Conservation (phyloP, 352 stramenopile species). For the Globisporangium middletonii region DNA sequence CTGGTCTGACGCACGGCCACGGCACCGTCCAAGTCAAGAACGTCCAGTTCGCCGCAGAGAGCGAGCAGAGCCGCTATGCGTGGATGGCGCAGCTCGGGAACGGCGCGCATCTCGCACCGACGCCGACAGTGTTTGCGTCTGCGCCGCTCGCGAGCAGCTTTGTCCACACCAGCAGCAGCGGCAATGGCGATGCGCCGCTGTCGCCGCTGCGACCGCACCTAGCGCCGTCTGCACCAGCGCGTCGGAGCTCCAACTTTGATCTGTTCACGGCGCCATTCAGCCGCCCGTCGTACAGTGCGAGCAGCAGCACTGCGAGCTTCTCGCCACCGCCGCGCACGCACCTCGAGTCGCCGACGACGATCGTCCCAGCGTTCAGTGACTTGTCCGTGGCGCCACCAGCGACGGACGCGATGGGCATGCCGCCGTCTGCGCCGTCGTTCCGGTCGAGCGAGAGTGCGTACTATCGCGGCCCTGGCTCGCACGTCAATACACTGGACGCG, state of each 20-base stretch:
- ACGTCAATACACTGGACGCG: background rate
- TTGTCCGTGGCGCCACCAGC: background rate
- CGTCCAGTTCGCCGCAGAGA: slow-evolving; percentile 36
- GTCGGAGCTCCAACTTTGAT: background rate
- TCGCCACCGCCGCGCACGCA: slow-evolving; percentile 4
- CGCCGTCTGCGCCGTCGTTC: slow-evolving; percentile 11
- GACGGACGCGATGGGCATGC: background rate
- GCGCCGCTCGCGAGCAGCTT: background rate
- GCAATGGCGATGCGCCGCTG: background rate
- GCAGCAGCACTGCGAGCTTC: background rate
- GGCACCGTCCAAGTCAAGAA: slow-evolving; percentile 27
- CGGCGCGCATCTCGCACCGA: slow-evolving; percentile 2
- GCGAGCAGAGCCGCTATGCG: slow-evolving; percentile 16
- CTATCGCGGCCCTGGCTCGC: slow-evolving; percentile 7
- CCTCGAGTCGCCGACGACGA: slow-evolving; percentile 10
- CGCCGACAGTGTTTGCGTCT: background rate
- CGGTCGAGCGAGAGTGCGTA: background rate
- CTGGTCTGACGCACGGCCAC: slow-evolving; percentile 23
- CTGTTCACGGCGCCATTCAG: background rate
- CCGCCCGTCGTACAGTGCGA: background rate
- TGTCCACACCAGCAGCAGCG: background rate
- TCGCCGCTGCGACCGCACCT: background rate
- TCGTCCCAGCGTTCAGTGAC: slow-evolving; percentile 5
- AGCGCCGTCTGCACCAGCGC: background rate
- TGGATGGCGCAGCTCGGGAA: slow-evolving; percentile 29